Conservation (phyloP, 108 stramenopile species). For the Pelagomonas calceolata region DNA sequence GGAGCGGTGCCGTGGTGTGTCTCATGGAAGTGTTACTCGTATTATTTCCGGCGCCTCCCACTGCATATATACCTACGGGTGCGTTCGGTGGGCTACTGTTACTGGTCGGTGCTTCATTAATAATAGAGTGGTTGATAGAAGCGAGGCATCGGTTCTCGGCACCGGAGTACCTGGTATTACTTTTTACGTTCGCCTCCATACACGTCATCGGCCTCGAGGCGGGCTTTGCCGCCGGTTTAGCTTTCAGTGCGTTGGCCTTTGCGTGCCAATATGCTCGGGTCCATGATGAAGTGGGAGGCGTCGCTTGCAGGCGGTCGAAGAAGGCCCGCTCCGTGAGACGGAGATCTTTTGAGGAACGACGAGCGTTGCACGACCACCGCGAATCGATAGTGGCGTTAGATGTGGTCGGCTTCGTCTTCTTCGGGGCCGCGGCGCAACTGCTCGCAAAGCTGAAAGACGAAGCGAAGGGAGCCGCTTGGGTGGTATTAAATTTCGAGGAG, state of each 20-base stretch:
- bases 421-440: not conserved
- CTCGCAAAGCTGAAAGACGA: not conserved
- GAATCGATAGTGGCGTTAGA: not conserved
- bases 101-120: slow-evolving; percentile 76
- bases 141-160: slow-evolving; percentile 58
- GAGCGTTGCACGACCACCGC: not conserved
- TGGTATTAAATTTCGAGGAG: slow-evolving; percentile 11
- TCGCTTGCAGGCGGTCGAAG: not conserved
- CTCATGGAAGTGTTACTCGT: slow-evolving; percentile 51
- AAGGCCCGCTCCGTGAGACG: not conserved
- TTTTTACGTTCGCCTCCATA: slow-evolving; percentile 70
- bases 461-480: too few relatives aligned
- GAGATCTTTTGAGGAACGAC: not conserved
- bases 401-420: not conserved
- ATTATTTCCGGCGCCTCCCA: slow-evolving; percentile 56
- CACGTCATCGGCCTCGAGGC: slow-evolving; percentile 72
- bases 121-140: slow-evolving; percentile 87
- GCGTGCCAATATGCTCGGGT: not conserved
- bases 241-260: not conserved
- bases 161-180: slow-evolving; percentile 63
- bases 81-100: slow-evolving; percentile 86
- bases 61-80: slow-evolving; percentile 71
- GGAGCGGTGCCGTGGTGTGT: slow-evolving; percentile 63
- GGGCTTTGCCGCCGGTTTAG: slow-evolving; percentile 70
- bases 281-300: not conserved